Base-by-base conservation (phyloP, 495 filamentous ascomycete genomes). In the Aspergillus heteromorphus region DNA sequence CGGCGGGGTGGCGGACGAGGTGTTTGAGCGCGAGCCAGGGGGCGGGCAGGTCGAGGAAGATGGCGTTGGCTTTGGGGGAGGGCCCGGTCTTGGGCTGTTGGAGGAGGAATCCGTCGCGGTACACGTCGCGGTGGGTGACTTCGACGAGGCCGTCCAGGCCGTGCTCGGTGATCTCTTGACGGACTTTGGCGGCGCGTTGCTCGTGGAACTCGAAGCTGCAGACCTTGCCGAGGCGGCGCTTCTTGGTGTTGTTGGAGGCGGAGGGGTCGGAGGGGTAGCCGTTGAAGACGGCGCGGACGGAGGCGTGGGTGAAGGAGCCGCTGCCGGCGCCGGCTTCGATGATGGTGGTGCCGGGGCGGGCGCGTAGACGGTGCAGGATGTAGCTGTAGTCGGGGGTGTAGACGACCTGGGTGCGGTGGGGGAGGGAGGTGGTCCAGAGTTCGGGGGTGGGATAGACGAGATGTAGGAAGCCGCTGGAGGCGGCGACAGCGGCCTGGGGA, bases 351-450 rank as follows among this genome's bases (percentile, higher is more conserved):
- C 93, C 95, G 0, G 93, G 91, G 19, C 88, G 73, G 2, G 85
- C 92, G 13, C 89, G 83, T 45, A 98, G 77, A 43, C 91, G 80
- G 65, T 96, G 90, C 19, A 98, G 79, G 34, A 98, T 86, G 65
- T 93, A 98, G 71, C 91, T 95, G 72, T 95, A 96, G 69, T 98
- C 93, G 9, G 95, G 91, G 1, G 90, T 96, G 65, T 98, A 98
- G 57, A 98, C 93, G 45, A 98, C 92, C 71, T 98, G 93, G 8
- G 93, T 98, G 45, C 93, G 81, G 67, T 98, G 93, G 2, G 92
- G 93, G 34, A 98, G 79, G 34, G 86, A 89, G 21, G 81, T 72
- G 0, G 95, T 98, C 93, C 93, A 98, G 14, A 87, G 76, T 68
- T 98, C 93, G 13, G 93, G 89, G 0, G 95, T 96, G 0, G 95